Evolutionary conservation across 768 basidiomycete genomes (phyloP).

Genomic region (Sporobolomyces pararoseus): DNA sequence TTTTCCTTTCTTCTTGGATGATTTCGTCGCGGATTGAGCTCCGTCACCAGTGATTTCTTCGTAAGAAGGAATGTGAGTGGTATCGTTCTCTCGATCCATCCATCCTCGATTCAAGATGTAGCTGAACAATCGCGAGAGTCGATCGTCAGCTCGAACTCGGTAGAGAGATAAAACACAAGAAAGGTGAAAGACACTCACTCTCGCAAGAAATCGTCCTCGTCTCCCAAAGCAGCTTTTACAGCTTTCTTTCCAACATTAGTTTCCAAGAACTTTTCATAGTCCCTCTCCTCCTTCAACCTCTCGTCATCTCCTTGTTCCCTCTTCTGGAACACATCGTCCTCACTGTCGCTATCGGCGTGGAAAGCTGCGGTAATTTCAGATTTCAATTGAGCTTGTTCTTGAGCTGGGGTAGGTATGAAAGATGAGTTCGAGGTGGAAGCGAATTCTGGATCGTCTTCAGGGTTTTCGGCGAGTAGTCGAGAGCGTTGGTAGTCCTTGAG

Average conservation of each 20-base stretch:
- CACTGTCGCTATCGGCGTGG: slow-evolving; percentile 55
- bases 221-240: slow-evolving; percentile 63
- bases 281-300: slow-evolving; percentile 70
- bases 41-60: slow-evolving; percentile 61
- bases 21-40: neutral
- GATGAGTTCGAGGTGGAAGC: slow-evolving; percentile 49
- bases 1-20: slow-evolving; percentile 42
- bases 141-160: neutral
- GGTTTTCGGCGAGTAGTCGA: slow-evolving; percentile 47
- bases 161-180: neutral
- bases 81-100: slow-evolving; percentile 66
- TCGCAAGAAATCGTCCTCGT: slow-evolving; percentile 51
- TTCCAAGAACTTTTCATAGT: slow-evolving; percentile 76
- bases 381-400: slow-evolving; percentile 72
- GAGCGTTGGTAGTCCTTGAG: slow-evolving; percentile 51
- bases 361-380: slow-evolving; percentile 83
- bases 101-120: slow-evolving; percentile 97
- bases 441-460: slow-evolving; percentile 39
- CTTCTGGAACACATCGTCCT: slow-evolving; percentile 64
- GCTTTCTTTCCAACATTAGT: slow-evolving; percentile 71
- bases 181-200: slow-evolving; percentile 10
- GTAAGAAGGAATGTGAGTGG: slow-evolving; percentile 72
- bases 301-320: slow-evolving; percentile 77
- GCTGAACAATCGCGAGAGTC: slow-evolving; percentile 51
- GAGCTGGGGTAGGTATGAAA: slow-evolving; percentile 61